Base-by-base conservation (phyloP, 164 flowering plant species). In the Liriodendron chinense region DNA sequence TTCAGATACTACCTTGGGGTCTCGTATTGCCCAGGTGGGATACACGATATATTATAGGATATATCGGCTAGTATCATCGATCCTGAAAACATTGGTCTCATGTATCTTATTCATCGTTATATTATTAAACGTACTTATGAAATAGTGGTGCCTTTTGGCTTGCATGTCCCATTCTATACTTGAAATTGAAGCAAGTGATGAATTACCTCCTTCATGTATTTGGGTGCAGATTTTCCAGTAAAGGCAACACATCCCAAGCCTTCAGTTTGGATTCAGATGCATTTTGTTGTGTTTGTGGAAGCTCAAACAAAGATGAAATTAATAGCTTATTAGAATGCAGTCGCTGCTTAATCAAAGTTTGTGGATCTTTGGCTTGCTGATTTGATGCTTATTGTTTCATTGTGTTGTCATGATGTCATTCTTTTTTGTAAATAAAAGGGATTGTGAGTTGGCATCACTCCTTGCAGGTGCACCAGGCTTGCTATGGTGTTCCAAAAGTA, bases 381-480 rank as follows among this genome's bases (percentile, higher is more conserved):
- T 22, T 59, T 73, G 64, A 24, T 63, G 68, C 47, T 63, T 76
- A 47, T 68, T 23, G 5, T 66, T 66, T 20, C 9, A 8, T 57
- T 28, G 5, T 34, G 43, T 34, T 34, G 43, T 34, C 43, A 34
- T 8, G 12, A 1, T 75, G 24, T n/a, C 6, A 34, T 18, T 64
- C 23, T 20, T 68, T 68, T 20, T 75, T 24, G 10, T 63, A 47
- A 49, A 6, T 67, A 12, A 61, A 71, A 56, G 9, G 47, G 7
- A 61, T 18, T 34, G 47, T 70, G 72, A 70, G 70, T 69, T 47
- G 7, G 53, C 21, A 16, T 72, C 43, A 28, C 74, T 74, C 20
- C 80, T 71, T 66, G 69, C 82, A 90, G 90, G 90, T 88, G 69
- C 90, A 87, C 71, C 93, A 90, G 66, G 90, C 91, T 80, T 90